These are phyloP conservation scores for Ceratocystis colombiana DNA, from an alignment of 2,329 filamentous ascomycete species.

Conservation along the genomic window DNA sequence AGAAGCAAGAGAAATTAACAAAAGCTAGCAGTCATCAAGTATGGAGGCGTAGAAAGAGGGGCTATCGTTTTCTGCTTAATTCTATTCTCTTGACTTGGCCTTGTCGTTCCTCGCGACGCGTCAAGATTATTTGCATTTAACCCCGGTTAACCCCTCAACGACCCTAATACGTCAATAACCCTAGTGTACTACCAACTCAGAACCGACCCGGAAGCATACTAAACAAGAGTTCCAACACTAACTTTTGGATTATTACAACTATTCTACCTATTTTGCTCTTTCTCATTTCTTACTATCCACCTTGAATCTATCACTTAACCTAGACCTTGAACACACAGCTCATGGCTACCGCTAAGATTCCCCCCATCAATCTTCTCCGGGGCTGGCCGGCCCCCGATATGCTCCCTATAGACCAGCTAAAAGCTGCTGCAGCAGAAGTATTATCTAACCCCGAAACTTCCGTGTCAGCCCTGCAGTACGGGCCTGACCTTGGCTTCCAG, in stretches of 20 bases:
- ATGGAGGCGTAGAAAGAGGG: background rate
- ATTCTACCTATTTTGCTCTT: too few species aligned
- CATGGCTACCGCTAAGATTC: slow-evolving; percentile 30
- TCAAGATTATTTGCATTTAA: slow-evolving; percentile 16
- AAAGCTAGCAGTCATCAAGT: too few species aligned
- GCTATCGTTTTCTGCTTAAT: background rate
- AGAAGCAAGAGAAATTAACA: too few species aligned
- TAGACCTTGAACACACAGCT: too few species aligned
- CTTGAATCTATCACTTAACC: background rate
- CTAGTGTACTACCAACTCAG: background rate
- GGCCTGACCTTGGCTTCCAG: slow-evolving; percentile 62
- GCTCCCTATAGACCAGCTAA: slow-evolving; percentile 54
- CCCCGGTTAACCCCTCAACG: slow-evolving; percentile 1
- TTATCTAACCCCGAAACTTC: slow-evolving; percentile 51
- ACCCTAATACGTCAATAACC: background rate
- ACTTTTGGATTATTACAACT: too few species aligned
- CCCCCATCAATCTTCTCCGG: slow-evolving; percentile 52
- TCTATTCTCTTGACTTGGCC: too few species aligned
- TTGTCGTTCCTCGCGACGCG: slow-evolving; percentile 16
- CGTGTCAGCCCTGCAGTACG: slow-evolving; percentile 63
- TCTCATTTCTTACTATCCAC: background rate
- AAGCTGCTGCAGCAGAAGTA: slow-evolving; percentile 48
- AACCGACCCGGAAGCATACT: too few species aligned
- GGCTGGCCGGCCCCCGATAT: slow-evolving; percentile 58
- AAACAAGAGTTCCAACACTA: too few species aligned